Evolutionary conservation across 176 grass and related monocot species (phyloP).

Genomic region (Secale cereale): DNA sequence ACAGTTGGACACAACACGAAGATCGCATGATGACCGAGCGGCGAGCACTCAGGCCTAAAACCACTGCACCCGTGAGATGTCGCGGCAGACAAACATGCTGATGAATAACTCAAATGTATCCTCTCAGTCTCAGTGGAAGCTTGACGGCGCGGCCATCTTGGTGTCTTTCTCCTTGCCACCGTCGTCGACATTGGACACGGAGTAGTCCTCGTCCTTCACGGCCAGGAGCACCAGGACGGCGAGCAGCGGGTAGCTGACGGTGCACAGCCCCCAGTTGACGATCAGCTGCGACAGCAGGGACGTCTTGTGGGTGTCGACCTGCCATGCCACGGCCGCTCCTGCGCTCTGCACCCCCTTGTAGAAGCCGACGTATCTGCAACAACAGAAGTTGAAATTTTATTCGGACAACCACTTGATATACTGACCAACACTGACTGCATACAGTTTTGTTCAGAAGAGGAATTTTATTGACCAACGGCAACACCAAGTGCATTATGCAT

Average conservation of each 20-base stretch:
- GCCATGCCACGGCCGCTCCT: constrained; percentile 83
- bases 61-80: neutral
- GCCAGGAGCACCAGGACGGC: constrained; percentile 60
- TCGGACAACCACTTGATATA: neutral
- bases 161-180: neutral
- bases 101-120: neutral
- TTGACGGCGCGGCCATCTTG: constrained; percentile 9
- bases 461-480: too few relatives aligned
- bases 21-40: neutral
- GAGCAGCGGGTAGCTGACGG: constrained; percentile 79
- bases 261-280: constrained; percentile 78
- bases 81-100: neutral
- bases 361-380: constrained; percentile 75
- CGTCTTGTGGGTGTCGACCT: constrained; percentile 44
- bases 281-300: constrained; percentile 43
- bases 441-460: neutral
- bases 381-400: neutral
- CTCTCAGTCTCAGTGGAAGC: constrained; percentile 36
- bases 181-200: constrained; percentile 21
- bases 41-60: neutral
- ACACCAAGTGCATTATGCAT: neutral
- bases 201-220: constrained; percentile 55
- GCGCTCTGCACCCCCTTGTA: constrained; percentile 95
- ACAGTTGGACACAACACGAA: too few relatives aligned
- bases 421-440: neutral